A percentile compares a stretch with the other conserved stretches of the same genome.
phyloP scores from a whole-genome alignment of 1,284 basidiomycete species.

The Thelephora terrestris region DNA sequence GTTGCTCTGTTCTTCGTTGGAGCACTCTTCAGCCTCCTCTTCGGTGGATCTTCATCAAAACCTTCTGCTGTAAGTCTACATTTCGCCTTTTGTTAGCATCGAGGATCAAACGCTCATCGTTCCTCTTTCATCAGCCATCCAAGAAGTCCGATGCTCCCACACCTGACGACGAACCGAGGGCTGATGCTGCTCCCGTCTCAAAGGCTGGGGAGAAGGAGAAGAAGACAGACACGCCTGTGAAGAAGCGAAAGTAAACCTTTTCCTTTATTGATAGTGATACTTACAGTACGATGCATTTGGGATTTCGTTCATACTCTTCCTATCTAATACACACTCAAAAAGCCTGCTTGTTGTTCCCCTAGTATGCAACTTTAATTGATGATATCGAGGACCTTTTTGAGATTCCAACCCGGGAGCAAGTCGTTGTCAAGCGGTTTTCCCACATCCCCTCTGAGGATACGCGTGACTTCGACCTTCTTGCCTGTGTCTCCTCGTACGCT shows the following conservation, averaged over 20 bases:
- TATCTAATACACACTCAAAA: background rate
- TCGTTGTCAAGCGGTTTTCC: too few species aligned
- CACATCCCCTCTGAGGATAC: too few species aligned
- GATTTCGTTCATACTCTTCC: background rate
- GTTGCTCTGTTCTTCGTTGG: constrained; percentile 72
- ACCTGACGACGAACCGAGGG: constrained; percentile 55
- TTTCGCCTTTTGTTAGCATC: background rate
- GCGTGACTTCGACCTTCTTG: too few species aligned
- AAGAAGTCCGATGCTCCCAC: constrained; percentile 67
- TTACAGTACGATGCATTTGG: background rate
- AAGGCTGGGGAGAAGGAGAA: constrained; percentile 61
- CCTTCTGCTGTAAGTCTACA: constrained; percentile 39
- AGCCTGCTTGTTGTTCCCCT: too few species aligned
- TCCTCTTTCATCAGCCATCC: constrained; percentile 33
- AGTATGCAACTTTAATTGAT: too few species aligned
- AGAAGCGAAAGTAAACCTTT: constrained; percentile 43
- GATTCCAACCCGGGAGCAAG: too few species aligned
- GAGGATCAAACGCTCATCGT: constrained; percentile 2
- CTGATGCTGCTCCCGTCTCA: constrained; percentile 52
- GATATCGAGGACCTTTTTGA: too few species aligned
- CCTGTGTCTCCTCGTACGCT: too few species aligned
- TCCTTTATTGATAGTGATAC: background rate
- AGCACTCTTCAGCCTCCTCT: constrained; percentile 59
- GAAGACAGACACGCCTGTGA: constrained; percentile 39
- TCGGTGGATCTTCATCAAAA: constrained; percentile 55